These are phyloP conservation scores for Gyrodon lividus DNA, from an alignment of 768 basidiomycete species.

Conservation along the genomic window DNA sequence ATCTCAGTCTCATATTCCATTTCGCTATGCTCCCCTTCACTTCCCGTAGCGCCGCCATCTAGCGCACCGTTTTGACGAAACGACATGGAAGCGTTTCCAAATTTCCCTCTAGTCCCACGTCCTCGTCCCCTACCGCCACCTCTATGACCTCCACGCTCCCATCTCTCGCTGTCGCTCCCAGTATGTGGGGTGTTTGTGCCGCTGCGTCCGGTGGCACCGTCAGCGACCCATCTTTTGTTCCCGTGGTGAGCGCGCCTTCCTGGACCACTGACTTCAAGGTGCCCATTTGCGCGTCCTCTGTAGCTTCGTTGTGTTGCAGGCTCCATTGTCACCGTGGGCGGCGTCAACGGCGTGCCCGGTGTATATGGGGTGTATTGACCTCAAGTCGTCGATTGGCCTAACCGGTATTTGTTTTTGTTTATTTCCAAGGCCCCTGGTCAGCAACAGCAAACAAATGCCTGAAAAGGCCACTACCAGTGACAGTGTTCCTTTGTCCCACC, in stretches of 20 bases:
- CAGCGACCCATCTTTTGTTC: constrained; percentile 65
- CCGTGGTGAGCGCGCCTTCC: constrained; percentile 37
- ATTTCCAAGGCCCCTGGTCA: constrained; percentile 7
- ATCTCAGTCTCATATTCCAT: constrained; percentile 33
- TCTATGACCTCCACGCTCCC: constrained; percentile 63
- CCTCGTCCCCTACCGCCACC: constrained; percentile 50
- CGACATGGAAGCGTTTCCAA: constrained; percentile 41
- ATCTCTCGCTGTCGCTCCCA: constrained; percentile 48
- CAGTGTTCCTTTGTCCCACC: too few species aligned
- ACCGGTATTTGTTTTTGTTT: constrained; percentile 7
- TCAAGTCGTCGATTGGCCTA: not conserved
- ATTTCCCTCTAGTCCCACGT: constrained; percentile 35
- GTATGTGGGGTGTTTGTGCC: constrained; percentile 36
- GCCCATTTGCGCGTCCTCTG: constrained; percentile 24
- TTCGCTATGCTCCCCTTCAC: constrained; percentile 36
- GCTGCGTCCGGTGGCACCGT: constrained; percentile 33
- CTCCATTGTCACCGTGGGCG: constrained; percentile 27
- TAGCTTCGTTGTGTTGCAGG: constrained; percentile 18
- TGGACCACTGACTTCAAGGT: constrained; percentile 15
- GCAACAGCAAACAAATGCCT: constrained; percentile 1
- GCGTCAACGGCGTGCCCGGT: constrained; percentile 5
- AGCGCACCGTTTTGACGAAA: constrained; percentile 27
- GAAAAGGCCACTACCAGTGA: too few species aligned
- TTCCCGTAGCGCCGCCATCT: constrained; percentile 31
- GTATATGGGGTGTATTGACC: not conserved